Evolutionary conservation across 768 basidiomycete species (phyloP).

Genomic region (Coprinopsis sp.): DNA sequence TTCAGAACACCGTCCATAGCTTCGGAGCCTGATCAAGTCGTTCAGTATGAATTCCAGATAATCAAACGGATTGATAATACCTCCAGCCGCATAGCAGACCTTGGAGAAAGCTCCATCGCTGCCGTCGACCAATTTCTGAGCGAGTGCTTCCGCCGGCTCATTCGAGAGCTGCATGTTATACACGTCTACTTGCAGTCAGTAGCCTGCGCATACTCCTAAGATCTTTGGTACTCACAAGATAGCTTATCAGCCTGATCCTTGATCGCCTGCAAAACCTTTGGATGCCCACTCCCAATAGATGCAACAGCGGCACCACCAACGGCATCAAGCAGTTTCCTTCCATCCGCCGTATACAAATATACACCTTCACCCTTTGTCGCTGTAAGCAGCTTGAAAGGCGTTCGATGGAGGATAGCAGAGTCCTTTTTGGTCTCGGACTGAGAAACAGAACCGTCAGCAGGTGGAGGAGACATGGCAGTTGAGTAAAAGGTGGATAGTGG

Average conservation of each 20-base stretch:
- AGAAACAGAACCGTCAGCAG: background rate
- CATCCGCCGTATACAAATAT: slow-evolving; percentile 69
- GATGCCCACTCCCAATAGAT: slow-evolving; percentile 72
- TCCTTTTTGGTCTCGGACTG: background rate
- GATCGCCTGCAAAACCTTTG: slow-evolving; percentile 64
- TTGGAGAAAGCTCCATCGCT: slow-evolving; percentile 73
- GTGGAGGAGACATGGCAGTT: background rate
- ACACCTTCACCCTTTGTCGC: slow-evolving; percentile 63
- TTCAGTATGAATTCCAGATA: background rate
- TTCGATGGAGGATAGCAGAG: slow-evolving; percentile 54
- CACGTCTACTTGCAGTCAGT: slow-evolving; percentile 48
- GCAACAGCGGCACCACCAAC: slow-evolving; percentile 85
- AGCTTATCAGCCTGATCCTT: slow-evolving; percentile 78
- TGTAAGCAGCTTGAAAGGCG: slow-evolving; percentile 69
- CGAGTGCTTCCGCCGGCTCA: slow-evolving; percentile 76
- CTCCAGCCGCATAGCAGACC: slow-evolving; percentile 72
- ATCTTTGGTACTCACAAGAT: slow-evolving; percentile 49
- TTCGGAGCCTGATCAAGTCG: slow-evolving; percentile 59
- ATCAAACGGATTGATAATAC: slow-evolving; percentile 26
- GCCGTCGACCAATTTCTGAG: slow-evolving; percentile 55
- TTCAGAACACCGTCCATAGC: slow-evolving; percentile 89
- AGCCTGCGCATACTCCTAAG: background rate
- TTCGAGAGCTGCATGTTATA: slow-evolving; percentile 85
- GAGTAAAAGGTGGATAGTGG: too few species aligned
- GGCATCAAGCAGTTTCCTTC: slow-evolving; percentile 66